A percentile compares a stretch with the other conserved stretches of the same genome.
phyloP scores from a whole-genome alignment of 371 early-diverging fungal genomes.

The Mortierella sp. region DNA sequence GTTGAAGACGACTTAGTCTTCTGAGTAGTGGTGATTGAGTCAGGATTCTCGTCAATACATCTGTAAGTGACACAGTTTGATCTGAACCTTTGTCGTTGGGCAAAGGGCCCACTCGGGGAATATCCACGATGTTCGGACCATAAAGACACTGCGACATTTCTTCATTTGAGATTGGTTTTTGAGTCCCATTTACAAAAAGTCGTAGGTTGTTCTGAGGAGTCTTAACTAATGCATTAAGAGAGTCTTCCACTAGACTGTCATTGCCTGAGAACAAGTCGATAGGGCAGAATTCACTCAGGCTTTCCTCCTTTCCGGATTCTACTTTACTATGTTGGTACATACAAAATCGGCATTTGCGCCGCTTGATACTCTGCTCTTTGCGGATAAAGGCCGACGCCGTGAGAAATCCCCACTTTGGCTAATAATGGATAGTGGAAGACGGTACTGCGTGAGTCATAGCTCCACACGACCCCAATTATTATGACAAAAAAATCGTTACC shows the following conservation, averaged over 20 bases:
- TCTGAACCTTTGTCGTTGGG: neutral
- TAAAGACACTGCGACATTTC: conserved; percentile 6
- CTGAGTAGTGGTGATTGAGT: conserved; percentile 29
- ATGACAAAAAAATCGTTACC: conserved; percentile 12
- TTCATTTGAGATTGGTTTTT: conserved; percentile 15
- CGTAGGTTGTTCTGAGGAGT: conserved; percentile 52
- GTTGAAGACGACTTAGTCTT: conserved; percentile 42
- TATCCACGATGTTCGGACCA: neutral
- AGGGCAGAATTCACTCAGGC: conserved; percentile 44
- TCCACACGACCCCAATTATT: neutral
- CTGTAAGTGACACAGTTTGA: conserved; percentile 1
- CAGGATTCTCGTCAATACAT: conserved; percentile 32
- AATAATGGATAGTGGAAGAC: neutral
- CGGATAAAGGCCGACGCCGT: conserved; percentile 31
- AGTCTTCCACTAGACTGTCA: conserved; percentile 22
- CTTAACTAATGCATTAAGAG: conserved; percentile 25
- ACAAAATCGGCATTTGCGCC: conserved; percentile 50
- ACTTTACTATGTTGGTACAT: conserved; percentile 49
- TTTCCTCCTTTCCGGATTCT: conserved; percentile 9
- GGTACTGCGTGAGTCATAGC: neutral
- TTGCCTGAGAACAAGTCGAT: conserved; percentile 44
- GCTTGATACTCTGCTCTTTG: conserved; percentile 28
- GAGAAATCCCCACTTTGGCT: conserved; percentile 56
- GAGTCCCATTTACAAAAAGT: conserved; percentile 39
- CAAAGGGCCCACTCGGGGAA: neutral